Evolutionary conservation across 2,329 filamentous ascomycete genomes (phyloP).

Genomic region (Cercospora beticola): DNA sequence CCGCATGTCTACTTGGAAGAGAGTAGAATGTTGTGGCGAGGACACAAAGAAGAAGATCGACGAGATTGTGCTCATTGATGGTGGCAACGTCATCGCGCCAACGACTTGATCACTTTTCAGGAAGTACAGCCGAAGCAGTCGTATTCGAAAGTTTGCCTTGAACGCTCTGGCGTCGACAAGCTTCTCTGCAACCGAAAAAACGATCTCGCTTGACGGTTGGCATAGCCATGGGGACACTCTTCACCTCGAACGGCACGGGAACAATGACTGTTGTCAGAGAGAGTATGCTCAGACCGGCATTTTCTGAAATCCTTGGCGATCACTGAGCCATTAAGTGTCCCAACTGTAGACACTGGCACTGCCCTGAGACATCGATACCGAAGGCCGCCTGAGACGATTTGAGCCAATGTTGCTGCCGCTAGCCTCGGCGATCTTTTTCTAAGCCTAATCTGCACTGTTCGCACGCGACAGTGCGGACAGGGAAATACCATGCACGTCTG

Average conservation of each 20-base stretch:
- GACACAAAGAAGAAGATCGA: slow-evolving; percentile 56
- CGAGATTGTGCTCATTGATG: slow-evolving; percentile 62
- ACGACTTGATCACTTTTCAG: not conserved
- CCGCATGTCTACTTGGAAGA: slow-evolving; percentile 87
- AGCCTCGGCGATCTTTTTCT: not conserved
- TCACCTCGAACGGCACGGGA: not conserved
- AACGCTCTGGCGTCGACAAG: not conserved
- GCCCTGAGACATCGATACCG: not conserved
- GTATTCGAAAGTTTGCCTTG: not conserved
- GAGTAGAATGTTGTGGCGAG: slow-evolving; percentile 63
- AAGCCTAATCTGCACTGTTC: not conserved
- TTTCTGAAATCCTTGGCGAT: not conserved
- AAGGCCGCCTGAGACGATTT: not conserved
- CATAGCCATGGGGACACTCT: not conserved
- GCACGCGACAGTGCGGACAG: not conserved
- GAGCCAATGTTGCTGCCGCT: not conserved
- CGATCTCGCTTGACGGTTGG: not conserved
- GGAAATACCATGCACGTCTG: not conserved
- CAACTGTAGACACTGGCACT: not conserved
- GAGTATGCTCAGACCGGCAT: not conserved
- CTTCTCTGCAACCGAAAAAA: not conserved
- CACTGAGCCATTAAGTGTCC: not conserved
- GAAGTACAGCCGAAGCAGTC: not conserved
- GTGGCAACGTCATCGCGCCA: slow-evolving; percentile 50
- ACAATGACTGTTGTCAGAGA: not conserved